Conservation (phyloP, 1,284 basidiomycete species). For the Nidula niveotomentosa region DNA sequence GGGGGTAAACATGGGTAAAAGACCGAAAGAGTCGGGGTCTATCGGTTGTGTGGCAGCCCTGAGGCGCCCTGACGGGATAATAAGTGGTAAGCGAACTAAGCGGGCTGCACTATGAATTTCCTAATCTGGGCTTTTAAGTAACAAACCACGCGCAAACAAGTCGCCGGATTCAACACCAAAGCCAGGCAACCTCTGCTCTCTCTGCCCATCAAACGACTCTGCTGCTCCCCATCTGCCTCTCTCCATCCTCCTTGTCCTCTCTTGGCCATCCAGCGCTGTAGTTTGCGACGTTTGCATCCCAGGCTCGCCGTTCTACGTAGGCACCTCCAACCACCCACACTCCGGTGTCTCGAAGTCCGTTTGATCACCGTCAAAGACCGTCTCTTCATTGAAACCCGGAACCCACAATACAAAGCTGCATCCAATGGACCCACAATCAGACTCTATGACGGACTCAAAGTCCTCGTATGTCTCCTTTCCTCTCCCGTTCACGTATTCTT, state of each 20-base stretch:
- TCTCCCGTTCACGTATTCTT: constrained; percentile 7
- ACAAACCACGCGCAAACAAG: constrained; percentile 26
- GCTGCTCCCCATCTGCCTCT: constrained; percentile 9
- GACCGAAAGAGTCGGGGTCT: not conserved
- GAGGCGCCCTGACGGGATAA: not conserved
- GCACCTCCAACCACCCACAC: constrained; percentile 1
- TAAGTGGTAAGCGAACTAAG: constrained; percentile 4
- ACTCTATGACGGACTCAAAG: constrained; percentile 30
- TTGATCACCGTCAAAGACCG: constrained; percentile 34
- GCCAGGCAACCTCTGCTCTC: constrained; percentile 10
- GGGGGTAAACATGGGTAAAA: not conserved
- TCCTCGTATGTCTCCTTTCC: constrained; percentile 20
- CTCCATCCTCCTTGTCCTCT: constrained; percentile 8
- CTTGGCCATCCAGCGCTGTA: constrained; percentile 1
- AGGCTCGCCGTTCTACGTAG: constrained; percentile 1
- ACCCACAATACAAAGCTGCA: not conserved
- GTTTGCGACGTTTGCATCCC: constrained; percentile 10
- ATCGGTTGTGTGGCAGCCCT: not conserved
- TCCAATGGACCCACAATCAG: constrained; percentile 34
- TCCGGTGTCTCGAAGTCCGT: constrained; percentile 20
- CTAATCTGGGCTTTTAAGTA: not conserved
- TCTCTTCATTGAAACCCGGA: constrained; percentile 30
- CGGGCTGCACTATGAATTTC: not conserved
- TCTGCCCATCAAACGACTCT: constrained; percentile 8
- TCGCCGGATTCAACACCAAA: constrained; percentile 18